Evolutionary conservation across 2,329 filamentous ascomycete species (phyloP).

Genomic region (Colletotrichum sp.): DNA sequence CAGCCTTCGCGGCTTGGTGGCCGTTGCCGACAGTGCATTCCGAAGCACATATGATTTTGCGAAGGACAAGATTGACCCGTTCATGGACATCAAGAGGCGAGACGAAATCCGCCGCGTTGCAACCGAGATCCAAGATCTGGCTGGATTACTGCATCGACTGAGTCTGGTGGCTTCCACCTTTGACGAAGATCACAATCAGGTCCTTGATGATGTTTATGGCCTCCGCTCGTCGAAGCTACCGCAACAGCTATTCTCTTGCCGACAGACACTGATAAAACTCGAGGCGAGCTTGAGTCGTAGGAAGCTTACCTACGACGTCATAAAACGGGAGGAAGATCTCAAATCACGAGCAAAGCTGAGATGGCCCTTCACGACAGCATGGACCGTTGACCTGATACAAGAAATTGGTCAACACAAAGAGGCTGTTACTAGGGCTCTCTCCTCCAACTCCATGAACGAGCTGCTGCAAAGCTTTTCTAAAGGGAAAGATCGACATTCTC

Average conservation of each 20-base stretch:
- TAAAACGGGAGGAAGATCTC: neutral
- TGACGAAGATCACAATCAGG: neutral
- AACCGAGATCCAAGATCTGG: neutral
- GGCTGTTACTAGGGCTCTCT: neutral
- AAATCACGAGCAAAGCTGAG: neutral
- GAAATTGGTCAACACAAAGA: neutral
- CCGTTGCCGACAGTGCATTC: neutral
- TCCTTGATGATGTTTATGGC: neutral
- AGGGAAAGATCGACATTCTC: neutral
- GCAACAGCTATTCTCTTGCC: neutral
- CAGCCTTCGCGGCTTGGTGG: neutral
- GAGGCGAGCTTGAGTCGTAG: neutral
- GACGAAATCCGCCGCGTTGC: neutral
- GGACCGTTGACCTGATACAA: neutral
- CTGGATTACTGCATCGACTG: neutral
- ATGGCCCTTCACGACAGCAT: conserved; percentile 1
- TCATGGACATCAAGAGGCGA: neutral
- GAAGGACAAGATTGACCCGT: neutral
- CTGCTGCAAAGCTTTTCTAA: neutral
- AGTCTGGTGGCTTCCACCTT: neutral
- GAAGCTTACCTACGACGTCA: neutral
- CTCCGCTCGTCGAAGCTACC: neutral
- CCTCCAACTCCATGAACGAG: neutral
- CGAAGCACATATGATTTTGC: neutral
- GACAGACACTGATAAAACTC: neutral